Evolutionary conservation across 2,329 filamentous ascomycete genomes (phyloP).

Genomic region (Exophiala oligosperma): DNA sequence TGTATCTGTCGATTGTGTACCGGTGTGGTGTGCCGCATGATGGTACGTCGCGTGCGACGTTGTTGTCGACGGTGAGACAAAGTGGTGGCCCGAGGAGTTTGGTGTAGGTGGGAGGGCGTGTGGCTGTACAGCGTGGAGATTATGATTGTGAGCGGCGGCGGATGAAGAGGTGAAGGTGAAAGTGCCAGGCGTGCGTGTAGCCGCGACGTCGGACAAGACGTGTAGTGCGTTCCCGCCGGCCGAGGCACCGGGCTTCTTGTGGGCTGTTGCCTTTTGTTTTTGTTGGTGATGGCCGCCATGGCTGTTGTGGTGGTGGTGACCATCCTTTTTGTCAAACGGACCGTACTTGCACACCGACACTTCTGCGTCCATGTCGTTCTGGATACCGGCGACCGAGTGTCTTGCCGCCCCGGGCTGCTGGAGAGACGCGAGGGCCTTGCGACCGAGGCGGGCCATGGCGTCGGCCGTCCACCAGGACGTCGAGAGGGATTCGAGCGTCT

Average conservation of each 20-base stretch:
- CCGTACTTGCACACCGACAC: slow-evolving; percentile 31
- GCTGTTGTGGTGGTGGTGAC: too few species aligned
- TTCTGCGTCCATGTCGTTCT: slow-evolving; percentile 46
- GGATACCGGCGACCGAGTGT: slow-evolving; percentile 46
- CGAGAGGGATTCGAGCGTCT: slow-evolving; percentile 37
- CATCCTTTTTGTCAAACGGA: slow-evolving; percentile 21
- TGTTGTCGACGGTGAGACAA: too few species aligned
- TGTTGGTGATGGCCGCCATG: not conserved
- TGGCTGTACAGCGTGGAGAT: not conserved
- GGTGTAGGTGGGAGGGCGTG: not conserved
- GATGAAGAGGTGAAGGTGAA: not conserved
- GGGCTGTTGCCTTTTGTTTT: too few species aligned
- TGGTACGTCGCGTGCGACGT: not conserved
- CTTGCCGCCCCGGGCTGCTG: slow-evolving; percentile 28
- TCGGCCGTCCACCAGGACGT: slow-evolving; percentile 42
- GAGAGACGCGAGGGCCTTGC: slow-evolving; percentile 36
- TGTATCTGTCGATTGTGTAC: not conserved
- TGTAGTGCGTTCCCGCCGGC: slow-evolving; percentile 21
- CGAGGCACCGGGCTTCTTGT: too few species aligned
- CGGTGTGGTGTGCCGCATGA: not conserved
- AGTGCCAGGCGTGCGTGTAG: not conserved
- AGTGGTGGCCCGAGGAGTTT: not conserved
- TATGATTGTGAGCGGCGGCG: not conserved
- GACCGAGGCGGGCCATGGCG: slow-evolving; percentile 42
- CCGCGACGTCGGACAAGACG: slow-evolving; percentile 29